Evolutionary conservation across 2,329 filamentous ascomycete species (phyloP).

Genomic region (Paracorniculantispora psalliotae): DNA sequence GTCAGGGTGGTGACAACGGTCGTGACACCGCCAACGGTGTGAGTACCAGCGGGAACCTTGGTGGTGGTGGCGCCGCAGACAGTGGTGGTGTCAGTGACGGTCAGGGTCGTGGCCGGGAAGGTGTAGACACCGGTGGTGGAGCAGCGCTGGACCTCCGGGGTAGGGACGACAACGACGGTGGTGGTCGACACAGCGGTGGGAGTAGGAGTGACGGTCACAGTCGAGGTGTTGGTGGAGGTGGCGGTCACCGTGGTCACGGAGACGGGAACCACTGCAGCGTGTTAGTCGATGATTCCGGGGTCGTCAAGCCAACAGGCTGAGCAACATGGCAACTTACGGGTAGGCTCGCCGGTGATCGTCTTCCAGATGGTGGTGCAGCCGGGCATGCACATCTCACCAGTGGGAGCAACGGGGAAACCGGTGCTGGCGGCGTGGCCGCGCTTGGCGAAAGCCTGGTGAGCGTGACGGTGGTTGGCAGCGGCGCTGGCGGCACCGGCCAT

Average conservation of each 20-base stretch:
- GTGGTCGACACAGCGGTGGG: constrained; percentile 37
- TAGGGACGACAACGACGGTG: constrained; percentile 45
- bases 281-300: background rate
- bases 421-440: constrained; percentile 33
- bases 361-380: constrained; percentile 71
- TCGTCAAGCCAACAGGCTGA: background rate
- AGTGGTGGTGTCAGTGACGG: constrained; percentile 61
- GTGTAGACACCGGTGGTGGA: constrained; percentile 69
- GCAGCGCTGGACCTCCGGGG: constrained; percentile 49
- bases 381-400: constrained; percentile 46
- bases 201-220: constrained; percentile 24
- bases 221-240: constrained; percentile 14
- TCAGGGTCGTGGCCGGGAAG: constrained; percentile 67
- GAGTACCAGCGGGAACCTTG: constrained; percentile 55
- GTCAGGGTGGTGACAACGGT: constrained; percentile 63
- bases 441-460: constrained; percentile 56
- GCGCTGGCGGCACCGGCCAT: constrained; percentile 53
- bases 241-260: constrained; percentile 17
- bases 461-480: constrained; percentile 58
- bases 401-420: constrained; percentile 2
- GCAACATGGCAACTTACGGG: constrained; percentile 45
- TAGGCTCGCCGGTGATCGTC: constrained; percentile 63
- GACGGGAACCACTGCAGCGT: constrained; percentile 19
- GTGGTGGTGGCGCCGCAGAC: constrained; percentile 61
- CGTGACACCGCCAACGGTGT: constrained; percentile 69